Evolutionary conservation across 164 flowering plant species (phyloP).

Genomic region (Santalum album): DNA sequence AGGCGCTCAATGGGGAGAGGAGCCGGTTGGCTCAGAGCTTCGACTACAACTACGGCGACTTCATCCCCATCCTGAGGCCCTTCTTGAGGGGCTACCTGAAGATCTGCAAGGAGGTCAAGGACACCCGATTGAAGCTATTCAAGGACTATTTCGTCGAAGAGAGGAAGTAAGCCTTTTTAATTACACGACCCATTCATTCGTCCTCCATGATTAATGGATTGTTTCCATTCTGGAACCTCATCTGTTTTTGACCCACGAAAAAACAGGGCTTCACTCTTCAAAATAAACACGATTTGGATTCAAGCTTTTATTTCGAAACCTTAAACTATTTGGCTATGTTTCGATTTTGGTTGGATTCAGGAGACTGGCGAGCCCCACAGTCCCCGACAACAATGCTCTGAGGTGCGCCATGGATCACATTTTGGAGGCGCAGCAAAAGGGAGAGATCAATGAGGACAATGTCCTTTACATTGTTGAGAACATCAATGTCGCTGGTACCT

Average conservation of each 20-base stretch:
- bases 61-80: constrained; percentile 73
- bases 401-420: constrained; percentile 92
- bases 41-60: constrained; percentile 80
- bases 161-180: constrained; percentile 54
- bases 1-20: constrained; percentile 71
- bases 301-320: too few relatives aligned
- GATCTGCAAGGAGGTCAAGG: constrained; percentile 70
- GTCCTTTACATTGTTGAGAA: constrained; percentile 92
- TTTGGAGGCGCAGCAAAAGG: constrained; percentile 76
- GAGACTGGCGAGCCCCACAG: constrained; percentile 53
- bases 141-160: constrained; percentile 82
- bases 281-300: too few relatives aligned
- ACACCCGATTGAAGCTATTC: constrained; percentile 66
- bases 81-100: constrained; percentile 63
- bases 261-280: too few relatives aligned
- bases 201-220: background rate
- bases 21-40: constrained; percentile 80
- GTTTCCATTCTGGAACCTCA: too few relatives aligned
- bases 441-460: constrained; percentile 91
- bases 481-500: constrained; percentile 84
- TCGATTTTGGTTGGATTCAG: constrained; percentile 16
- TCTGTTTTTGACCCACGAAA: too few relatives aligned
- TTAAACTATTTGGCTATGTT: too few relatives aligned
- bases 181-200: background rate
- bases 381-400: constrained; percentile 29